Evolutionary conservation across 1,284 basidiomycete species (phyloP).

Genomic region (Cryptococcus sp.): DNA sequence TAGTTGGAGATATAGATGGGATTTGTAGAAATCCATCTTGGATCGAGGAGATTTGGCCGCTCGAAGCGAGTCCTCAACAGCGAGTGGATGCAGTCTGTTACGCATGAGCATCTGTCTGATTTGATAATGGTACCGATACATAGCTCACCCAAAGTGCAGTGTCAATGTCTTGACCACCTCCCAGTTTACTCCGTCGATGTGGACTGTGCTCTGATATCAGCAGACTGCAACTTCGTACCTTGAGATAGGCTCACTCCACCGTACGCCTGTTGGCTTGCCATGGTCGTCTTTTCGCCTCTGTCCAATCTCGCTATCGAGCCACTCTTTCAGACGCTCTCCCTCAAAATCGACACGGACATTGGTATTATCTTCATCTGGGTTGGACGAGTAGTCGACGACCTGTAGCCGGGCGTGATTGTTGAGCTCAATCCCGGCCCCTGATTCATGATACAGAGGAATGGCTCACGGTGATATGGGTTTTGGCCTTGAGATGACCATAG

Average conservation of each 20-base stretch:
- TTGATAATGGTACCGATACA: neutral
- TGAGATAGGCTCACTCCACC: conserved; percentile 43
- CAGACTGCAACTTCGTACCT: neutral
- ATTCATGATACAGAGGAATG: neutral
- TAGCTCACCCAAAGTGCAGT: conserved; percentile 40
- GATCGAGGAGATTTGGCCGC: conserved; percentile 47
- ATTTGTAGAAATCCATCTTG: conserved; percentile 52
- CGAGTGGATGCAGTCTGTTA: conserved; percentile 49
- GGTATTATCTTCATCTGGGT: conserved; percentile 41
- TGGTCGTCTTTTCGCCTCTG: conserved; percentile 30
- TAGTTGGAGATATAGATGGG: conserved; percentile 52
- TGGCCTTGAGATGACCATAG: conserved; percentile 39
- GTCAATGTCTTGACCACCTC: conserved; percentile 50
- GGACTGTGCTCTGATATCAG: conserved; percentile 29
- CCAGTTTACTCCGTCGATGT: conserved; percentile 53
- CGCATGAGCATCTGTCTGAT: neutral
- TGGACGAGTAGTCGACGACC: conserved; percentile 50
- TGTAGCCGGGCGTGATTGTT: conserved; percentile 5
- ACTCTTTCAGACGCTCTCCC: conserved; percentile 42
- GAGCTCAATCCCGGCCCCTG: neutral
- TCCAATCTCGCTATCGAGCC: conserved; percentile 42
- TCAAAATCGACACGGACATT: conserved; percentile 47
- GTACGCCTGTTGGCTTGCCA: conserved; percentile 38
- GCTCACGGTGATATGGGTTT: conserved; percentile 39
- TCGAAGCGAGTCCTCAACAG: conserved; percentile 51